Evolutionary conservation across 352 stramenopile species (phyloP), one percentile per base, ranked within the genome.

Genomic region (Thraustochytrium striatum): DNA sequence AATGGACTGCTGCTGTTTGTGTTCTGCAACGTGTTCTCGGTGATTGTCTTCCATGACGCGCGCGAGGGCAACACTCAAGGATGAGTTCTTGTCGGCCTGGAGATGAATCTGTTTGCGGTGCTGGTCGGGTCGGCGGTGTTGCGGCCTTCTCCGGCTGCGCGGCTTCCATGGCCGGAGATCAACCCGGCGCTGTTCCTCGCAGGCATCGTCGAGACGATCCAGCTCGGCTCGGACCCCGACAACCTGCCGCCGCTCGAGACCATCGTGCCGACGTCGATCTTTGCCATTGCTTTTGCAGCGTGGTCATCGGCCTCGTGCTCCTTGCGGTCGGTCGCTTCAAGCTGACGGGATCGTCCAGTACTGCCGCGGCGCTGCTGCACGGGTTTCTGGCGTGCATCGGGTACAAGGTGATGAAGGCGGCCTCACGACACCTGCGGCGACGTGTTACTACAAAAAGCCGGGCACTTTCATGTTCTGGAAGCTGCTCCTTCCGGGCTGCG

Each of bases 391-490:
- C 69, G 7, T 79, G 69, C 7, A 79, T 79, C 28, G 69, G 69
- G 2, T 79, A 79, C 69, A 79, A 79, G 55, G 55, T 79, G 30
- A 62, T 79, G 52, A 79, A 79, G 30, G 69, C 69, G 50, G 69
- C 69, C 36, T 79, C 21, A 73, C 36, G 7, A 72, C 62, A 72
- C 39, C 9, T 68, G 47, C n/a, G 69, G 69, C 38, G 69, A 79
- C 38, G 44, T 58, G 38, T n/a, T 72, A 59, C 44, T 72, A 72
- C 62, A 72, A 57, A 36, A 72, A 72, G 47, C 62, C 62, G 30
- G 9, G 38, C 39, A 72, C 41, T 16, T 72, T 59, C 47, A 72
- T 72, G n/a, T 79, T 79, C 32, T 79, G 69, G 69, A 79, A 79
- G 38, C 55, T 79, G 13, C 28, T 79, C 9, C 69, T 79, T 2